Evolutionary conservation across 257 asterid genomes (phyloP).

Genomic region (Plantago elongata): DNA sequence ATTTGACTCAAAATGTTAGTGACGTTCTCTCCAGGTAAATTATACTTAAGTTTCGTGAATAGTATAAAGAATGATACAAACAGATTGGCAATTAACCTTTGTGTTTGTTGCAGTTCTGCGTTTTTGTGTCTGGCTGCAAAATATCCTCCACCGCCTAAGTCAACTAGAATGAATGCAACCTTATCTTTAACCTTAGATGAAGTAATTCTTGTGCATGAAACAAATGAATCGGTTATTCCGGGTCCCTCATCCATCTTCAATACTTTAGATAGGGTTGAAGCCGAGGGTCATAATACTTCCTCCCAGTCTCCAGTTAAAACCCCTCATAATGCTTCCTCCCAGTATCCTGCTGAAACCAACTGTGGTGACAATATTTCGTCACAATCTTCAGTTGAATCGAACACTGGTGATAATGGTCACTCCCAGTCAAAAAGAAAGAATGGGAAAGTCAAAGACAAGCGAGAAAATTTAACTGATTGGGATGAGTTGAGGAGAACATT

Average conservation of each 20-base stretch:
- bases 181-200: too few species aligned
- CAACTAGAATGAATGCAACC: neutral
- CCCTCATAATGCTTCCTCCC: neutral
- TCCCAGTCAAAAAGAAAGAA: too few species aligned
- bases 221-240: too few species aligned
- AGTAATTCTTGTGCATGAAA: too few species aligned
- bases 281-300: neutral
- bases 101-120: conserved; percentile 36
- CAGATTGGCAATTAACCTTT: neutral
- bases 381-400: too few species aligned
- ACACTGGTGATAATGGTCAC: too few species aligned
- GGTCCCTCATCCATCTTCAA: conserved; percentile 1
- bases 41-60: too few species aligned
- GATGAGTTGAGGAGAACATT: conserved; percentile 34
- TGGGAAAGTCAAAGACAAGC: neutral
- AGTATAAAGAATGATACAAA: neutral
- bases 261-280: neutral
- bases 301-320: too few species aligned
- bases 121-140: conserved; percentile 46
- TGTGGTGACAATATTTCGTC: neutral
- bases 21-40: conserved; percentile 54
- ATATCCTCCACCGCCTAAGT: conserved; percentile 28
- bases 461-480: conserved; percentile 34
- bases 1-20: conserved; percentile 54
- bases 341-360: neutral